Conservation (phyloP, 2,329 filamentous ascomycete genomes). For the Xylaria polymorpha region DNA sequence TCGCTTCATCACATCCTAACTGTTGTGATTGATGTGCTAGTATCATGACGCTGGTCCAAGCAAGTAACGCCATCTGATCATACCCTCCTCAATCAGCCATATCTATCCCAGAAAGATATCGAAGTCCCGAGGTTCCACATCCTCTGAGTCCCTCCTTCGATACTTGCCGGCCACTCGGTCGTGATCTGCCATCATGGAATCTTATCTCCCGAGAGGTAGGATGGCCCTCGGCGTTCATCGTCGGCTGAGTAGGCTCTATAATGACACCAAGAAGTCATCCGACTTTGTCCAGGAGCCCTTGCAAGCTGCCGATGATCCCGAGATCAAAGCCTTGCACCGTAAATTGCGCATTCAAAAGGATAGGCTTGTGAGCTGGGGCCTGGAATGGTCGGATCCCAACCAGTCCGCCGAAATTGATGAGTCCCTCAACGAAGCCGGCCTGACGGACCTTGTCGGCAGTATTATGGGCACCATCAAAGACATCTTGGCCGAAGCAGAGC, state of each 20-base stretch:
- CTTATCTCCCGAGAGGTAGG: slow-evolving; percentile 62
- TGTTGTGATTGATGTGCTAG: slow-evolving; percentile 10
- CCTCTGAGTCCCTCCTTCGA: background rate
- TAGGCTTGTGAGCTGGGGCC: slow-evolving; percentile 80
- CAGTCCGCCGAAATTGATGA: slow-evolving; percentile 77
- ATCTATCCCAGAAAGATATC: slow-evolving; percentile 8
- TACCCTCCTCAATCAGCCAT: background rate
- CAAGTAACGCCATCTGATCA: slow-evolving; percentile 1
- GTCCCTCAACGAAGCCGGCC: slow-evolving; percentile 75
- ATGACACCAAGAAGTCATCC: slow-evolving; percentile 82
- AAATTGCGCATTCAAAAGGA: slow-evolving; percentile 85
- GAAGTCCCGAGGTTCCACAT: background rate
- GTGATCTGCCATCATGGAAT: slow-evolving; percentile 57
- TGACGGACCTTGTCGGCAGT: slow-evolving; percentile 81
- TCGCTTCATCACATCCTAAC: background rate
- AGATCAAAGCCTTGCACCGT: slow-evolving; percentile 77
- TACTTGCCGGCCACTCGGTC: slow-evolving; percentile 5
- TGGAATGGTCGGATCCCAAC: slow-evolving; percentile 81
- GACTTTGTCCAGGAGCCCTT: slow-evolving; percentile 76
- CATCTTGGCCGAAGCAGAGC: slow-evolving; percentile 79
- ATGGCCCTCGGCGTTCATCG: slow-evolving; percentile 69
- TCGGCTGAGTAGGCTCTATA: slow-evolving; percentile 78
- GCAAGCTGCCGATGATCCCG: slow-evolving; percentile 73
- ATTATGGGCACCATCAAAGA: slow-evolving; percentile 85
- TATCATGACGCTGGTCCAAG: slow-evolving; percentile 19